Evolutionary conservation across 257 asterid genomes (phyloP), one percentile per base, ranked within the genome.

Genomic region (Nicotiana knightiana): DNA sequence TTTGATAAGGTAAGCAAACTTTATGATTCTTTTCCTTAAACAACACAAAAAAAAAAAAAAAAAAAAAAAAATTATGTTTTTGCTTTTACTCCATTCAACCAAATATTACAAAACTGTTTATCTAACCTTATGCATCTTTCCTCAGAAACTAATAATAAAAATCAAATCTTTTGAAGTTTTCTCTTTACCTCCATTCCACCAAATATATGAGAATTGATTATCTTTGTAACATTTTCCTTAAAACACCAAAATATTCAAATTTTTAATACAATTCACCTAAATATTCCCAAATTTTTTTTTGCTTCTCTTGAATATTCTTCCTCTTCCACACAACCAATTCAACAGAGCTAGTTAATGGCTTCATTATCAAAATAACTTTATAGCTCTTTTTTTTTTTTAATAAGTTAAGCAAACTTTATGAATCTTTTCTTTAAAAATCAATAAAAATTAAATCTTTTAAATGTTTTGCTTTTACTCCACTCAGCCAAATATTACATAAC

Each of bases 81-180:
- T 24, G 61, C 24, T 71, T 12, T 6, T 71, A 71, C 39, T 73
- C 43, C 43, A 48, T 73, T 48, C 65, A 73, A 73, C 17, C 37
- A 1, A 48, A 73, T 3, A 6, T 24, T 24, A 4, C 43, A 73
- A 2, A 26, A 73, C 79, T 73, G 43, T 73, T 26, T 26, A 75
- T 75, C 64, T 75, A 75, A 75, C 63, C 63, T 51, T 15, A 28
- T 75, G 28, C 80, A 80, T 30, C 83, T 28, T 65, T 80, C 33
- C 21, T 13, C 66, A 64, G 21, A 4, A 62, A 65, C 5, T 9
- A 43, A 5, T 80, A 39, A 65, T 26, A 80, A 48, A 80, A 58
- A 30, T 46, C 37, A 80, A 30, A 80, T 65, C 48, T 39, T 61
- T 39, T 8, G 71, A 66, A 12, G 6, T 80, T n/a, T 43, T 46